Percentiles rank a stretch among this genome's conserved stretches.
Conservation (phyloP, 1,139 yeast genomes). For the Taphrina communis region DNA sequence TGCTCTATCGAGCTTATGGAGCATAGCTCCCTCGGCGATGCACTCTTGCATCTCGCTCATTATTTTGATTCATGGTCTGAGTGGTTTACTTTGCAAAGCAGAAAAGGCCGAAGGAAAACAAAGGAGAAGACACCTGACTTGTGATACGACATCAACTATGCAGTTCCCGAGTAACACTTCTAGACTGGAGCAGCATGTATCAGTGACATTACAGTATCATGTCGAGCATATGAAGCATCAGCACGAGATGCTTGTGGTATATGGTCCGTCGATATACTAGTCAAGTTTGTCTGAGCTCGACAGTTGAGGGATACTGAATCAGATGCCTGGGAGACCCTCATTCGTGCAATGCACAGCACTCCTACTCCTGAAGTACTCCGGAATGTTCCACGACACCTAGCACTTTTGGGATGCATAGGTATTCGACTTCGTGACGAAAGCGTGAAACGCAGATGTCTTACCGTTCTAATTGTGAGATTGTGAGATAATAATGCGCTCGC, state of each 20-base stretch:
- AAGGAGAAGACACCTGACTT: background rate
- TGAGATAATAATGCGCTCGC: background rate
- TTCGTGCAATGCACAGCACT: background rate
- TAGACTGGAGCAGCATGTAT: conserved; percentile 23
- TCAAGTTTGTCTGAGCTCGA: background rate
- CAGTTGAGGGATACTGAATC: background rate
- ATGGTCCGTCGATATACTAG: background rate
- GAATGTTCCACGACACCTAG: conserved; percentile 9
- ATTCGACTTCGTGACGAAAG: background rate
- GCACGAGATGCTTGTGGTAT: background rate
- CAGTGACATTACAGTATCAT: background rate
- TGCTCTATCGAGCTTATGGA: background rate
- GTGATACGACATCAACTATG: background rate
- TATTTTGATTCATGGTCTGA: conserved; percentile 7
- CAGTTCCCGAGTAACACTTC: background rate
- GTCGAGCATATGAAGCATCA: background rate
- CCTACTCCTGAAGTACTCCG: background rate
- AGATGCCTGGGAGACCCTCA: conserved; percentile 1
- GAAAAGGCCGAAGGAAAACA: conserved; percentile 11
- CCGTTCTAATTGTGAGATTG: background rate
- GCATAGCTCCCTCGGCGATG: background rate
- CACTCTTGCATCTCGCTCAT: conserved; percentile 4
- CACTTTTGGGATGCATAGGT: background rate
- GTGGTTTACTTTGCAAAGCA: background rate
- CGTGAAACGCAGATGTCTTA: background rate